Conservation (phyloP, 768 basidiomycete genomes). For the Trametes elegans region DNA sequence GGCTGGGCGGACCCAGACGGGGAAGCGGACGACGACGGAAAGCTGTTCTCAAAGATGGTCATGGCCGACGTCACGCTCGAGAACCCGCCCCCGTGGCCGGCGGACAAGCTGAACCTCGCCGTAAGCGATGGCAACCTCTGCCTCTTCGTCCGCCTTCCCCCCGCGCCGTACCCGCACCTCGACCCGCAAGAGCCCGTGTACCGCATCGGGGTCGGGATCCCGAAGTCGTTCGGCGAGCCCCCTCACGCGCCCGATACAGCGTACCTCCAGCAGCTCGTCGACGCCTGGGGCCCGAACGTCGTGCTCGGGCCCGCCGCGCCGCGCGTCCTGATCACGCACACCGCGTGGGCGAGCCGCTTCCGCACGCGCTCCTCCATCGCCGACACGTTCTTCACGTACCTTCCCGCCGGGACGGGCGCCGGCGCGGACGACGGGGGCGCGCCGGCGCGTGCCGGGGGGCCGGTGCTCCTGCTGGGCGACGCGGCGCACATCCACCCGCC, state of each 20-base stretch:
- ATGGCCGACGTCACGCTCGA: conserved; percentile 46
- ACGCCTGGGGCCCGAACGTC: conserved; percentile 39
- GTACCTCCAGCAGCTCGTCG: conserved; percentile 43
- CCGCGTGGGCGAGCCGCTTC: conserved; percentile 48
- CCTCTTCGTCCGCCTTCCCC: conserved; percentile 37
- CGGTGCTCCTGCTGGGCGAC: conserved; percentile 37
- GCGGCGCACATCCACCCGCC: conserved; percentile 56
- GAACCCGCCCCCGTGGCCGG: conserved; percentile 22
- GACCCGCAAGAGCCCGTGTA: conserved; percentile 28
- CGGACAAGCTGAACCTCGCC: conserved; percentile 26
- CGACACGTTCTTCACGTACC: conserved; percentile 35
- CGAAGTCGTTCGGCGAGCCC: conserved; percentile 33
- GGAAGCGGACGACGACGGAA: conserved; percentile 22
- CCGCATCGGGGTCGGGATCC: conserved; percentile 42
- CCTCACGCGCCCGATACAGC: conserved; percentile 37
- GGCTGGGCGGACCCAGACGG: conserved; percentile 44
- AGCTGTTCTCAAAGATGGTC: conserved; percentile 38
- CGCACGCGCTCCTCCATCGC: conserved; percentile 45
- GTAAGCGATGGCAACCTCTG: conserved; percentile 34
- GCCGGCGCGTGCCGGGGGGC: conserved; percentile 13
- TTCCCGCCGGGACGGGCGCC: conserved; percentile 23
- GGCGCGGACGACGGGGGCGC: background rate
- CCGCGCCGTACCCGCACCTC: conserved; percentile 23
- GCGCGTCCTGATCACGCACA: conserved; percentile 34
- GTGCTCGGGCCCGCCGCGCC: conserved; percentile 35